phyloP scores from a whole-genome alignment of 192 early-diverging fungal species.

The Coemansia sp. region DNA sequence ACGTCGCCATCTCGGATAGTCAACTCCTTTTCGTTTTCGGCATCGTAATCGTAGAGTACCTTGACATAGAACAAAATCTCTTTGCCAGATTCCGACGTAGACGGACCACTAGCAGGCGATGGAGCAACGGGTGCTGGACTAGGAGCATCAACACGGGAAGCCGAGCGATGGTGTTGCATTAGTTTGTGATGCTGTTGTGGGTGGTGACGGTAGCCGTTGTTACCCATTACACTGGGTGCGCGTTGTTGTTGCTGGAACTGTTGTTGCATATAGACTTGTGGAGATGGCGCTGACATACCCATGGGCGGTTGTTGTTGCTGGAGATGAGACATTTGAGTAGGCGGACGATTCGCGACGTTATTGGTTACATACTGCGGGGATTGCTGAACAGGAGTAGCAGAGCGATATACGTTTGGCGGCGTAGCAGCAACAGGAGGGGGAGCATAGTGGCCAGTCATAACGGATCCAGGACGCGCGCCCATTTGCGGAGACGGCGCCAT shows the following conservation, averaged over 20 bases:
- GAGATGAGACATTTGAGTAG: background rate
- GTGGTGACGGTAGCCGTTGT: constrained; percentile 1
- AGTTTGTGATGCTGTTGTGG: too few species aligned
- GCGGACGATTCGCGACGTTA: background rate
- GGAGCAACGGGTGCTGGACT: background rate
- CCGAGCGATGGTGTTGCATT: constrained; percentile 15
- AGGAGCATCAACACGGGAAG: constrained; percentile 15
- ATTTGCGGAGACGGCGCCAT: background rate
- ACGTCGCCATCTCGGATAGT: constrained; percentile 50
- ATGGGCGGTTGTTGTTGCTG: background rate
- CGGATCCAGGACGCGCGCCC: background rate
- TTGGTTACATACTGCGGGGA: background rate
- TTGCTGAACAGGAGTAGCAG: constrained; percentile 17
- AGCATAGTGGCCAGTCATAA: background rate
- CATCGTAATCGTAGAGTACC: constrained; percentile 58
- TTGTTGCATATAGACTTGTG: constrained; percentile 15
- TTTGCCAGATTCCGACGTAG: constrained; percentile 31
- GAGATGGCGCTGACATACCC: constrained; percentile 32
- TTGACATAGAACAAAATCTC: constrained; percentile 57
- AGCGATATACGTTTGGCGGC: constrained; percentile 19
- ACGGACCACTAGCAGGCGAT: background rate
- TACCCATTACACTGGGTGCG: constrained; percentile 42
- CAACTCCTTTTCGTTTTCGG: constrained; percentile 54
- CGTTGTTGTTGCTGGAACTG: constrained; percentile 15
- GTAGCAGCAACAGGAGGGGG: background rate